Conservation (phyloP, 805 yeast species). For the Candida silvatica region DNA sequence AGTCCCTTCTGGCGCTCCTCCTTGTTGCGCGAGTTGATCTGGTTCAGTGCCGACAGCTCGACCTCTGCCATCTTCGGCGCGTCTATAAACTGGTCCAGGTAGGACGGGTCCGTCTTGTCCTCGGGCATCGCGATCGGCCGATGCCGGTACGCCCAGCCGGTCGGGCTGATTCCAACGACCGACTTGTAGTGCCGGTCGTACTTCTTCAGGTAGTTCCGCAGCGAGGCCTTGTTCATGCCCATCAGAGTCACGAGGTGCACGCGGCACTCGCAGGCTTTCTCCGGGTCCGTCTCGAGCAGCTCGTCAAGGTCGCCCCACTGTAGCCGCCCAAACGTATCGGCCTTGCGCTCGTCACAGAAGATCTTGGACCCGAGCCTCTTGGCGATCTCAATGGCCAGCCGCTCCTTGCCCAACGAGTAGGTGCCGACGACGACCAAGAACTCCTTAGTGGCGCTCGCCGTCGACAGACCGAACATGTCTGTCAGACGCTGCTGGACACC, state of each 20-base stretch:
- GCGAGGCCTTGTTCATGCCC: conserved; percentile 35
- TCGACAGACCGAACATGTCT: conserved; percentile 22
- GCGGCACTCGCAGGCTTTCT: conserved; percentile 25
- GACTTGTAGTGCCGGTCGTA: conserved; percentile 41
- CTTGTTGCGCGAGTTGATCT: conserved; percentile 4
- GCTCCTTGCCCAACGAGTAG: conserved; percentile 89
- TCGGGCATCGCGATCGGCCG: conserved; percentile 4
- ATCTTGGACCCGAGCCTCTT: conserved; percentile 42
- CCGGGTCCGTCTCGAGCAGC: conserved; percentile 34
- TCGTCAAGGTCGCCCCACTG: conserved; percentile 34
- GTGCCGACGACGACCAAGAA: conserved; percentile 68
- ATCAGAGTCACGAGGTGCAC: conserved; percentile 73
- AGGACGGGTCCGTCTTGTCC: conserved; percentile 4
- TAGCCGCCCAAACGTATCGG: conserved; percentile 36
- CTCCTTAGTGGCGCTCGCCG: conserved; percentile 4
- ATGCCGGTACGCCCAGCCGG: conserved; percentile 76
- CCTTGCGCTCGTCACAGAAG: conserved; percentile 40
- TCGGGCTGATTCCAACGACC: conserved; percentile 72
- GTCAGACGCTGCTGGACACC: conserved; percentile 25
- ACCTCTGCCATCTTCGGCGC: neutral
- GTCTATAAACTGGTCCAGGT: conserved; percentile 4
- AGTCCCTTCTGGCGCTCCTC: conserved; percentile 6
- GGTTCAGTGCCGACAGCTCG: neutral
- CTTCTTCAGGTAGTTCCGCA: conserved; percentile 41
- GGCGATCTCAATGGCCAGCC: conserved; percentile 64